Evolutionary conservation across 75 land plant species (phyloP).

Genomic region (Sequoiadendron giganteum): DNA sequence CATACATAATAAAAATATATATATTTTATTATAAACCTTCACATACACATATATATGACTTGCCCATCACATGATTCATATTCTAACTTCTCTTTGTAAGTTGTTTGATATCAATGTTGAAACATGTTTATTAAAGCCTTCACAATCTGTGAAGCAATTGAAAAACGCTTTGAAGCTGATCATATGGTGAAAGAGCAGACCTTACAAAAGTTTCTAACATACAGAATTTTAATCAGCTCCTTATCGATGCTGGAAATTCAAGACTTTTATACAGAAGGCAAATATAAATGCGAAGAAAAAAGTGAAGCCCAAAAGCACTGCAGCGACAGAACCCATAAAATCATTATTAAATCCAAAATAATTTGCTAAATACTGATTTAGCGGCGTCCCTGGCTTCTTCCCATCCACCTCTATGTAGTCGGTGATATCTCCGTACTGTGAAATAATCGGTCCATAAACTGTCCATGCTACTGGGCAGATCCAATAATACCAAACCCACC

Average conservation of each 20-base stretch:
- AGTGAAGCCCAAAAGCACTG: conserved; percentile 36
- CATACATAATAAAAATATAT: too few relatives aligned
- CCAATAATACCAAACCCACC: conserved; percentile 61
- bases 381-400: conserved; percentile 10
- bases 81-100: too few relatives aligned
- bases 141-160: too few relatives aligned
- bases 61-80: too few relatives aligned
- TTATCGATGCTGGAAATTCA: conserved; percentile 79
- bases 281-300: conserved; percentile 51
- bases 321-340: conserved; percentile 28
- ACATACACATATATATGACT: too few relatives aligned
- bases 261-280: conserved; percentile 39
- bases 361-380: conserved; percentile 18
- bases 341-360: conserved; percentile 34
- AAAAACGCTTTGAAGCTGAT: too few relatives aligned
- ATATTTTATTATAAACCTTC: too few relatives aligned
- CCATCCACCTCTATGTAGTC: background rate
- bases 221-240: background rate
- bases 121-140: too few relatives aligned
- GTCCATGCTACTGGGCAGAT: conserved; percentile 39
- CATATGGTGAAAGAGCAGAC: too few relatives aligned
- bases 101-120: too few relatives aligned
- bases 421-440: conserved; percentile 32
- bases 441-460: conserved; percentile 29
- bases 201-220: too few relatives aligned